These are phyloP conservation scores for Sporothrix phasma DNA, from an alignment of 2,329 filamentous ascomycete genomes.

Conservation along the genomic window DNA sequence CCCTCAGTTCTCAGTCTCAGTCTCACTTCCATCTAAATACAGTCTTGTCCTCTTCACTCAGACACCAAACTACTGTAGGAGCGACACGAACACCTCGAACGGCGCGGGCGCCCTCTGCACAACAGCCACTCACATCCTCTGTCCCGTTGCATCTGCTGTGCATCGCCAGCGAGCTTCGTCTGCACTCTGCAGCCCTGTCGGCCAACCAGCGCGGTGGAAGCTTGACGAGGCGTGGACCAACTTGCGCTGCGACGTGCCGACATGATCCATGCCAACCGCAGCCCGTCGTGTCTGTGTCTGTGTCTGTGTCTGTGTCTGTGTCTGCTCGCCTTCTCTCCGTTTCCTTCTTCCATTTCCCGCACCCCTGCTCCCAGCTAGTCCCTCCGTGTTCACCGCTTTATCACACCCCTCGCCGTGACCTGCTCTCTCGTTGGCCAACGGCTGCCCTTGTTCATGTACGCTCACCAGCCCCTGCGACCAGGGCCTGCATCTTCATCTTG, in stretches of 20 bases:
- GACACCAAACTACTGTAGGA: not conserved
- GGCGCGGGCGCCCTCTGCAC: not conserved
- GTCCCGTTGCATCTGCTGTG: not conserved
- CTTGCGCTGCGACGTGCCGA: not conserved
- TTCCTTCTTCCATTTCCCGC: not conserved
- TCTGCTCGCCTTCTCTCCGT: not conserved
- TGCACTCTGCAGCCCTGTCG: conserved; percentile 8
- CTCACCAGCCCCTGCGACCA: conserved; percentile 1
- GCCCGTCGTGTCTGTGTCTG: not conserved
- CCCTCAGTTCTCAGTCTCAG: not conserved
- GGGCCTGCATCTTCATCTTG: not conserved
- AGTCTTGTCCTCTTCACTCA: not conserved
- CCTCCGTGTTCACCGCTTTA: not conserved
- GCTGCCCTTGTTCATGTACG: not conserved
- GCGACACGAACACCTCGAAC: not conserved
- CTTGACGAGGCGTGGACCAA: not conserved
- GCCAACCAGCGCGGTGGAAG: conserved; percentile 10
- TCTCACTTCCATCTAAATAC: too few relatives aligned
- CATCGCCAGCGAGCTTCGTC: conserved; percentile 8
- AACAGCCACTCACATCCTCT: conserved; percentile 8
- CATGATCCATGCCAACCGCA: not conserved
- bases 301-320: not conserved
- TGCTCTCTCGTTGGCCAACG: conserved; percentile 5
- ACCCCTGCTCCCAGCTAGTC: not conserved
- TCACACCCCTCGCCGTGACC: conserved; percentile 3